Percentiles rank a stretch among this genome's conserved stretches.
Conservation (phyloP, 2,329 filamentous ascomycete genomes). For the Ophiostoma novo-ulmi region DNA sequence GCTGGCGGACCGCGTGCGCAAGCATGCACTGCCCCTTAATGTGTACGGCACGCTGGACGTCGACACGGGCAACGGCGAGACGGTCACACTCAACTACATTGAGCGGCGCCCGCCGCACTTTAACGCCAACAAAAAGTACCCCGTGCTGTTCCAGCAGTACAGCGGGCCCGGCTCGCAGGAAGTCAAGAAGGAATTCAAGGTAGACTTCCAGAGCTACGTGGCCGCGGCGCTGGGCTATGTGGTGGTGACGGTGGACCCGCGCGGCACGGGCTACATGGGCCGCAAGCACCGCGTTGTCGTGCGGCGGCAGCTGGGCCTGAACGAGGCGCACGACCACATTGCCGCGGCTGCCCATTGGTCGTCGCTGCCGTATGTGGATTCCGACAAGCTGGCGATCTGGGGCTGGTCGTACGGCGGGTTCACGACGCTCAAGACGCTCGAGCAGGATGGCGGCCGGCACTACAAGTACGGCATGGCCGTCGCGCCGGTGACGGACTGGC, state of each 20-base stretch:
- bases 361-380: conserved; percentile 75
- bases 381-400: conserved; percentile 83
- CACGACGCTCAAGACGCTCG: conserved; percentile 88
- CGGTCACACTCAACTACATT: conserved; percentile 61
- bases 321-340: conserved; percentile 87
- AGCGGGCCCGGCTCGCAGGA: conserved; percentile 89
- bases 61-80: conserved; percentile 16
- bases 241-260: conserved; percentile 88
- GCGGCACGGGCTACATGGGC: conserved; percentile 86
- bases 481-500: conserved; percentile 97
- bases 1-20: conserved; percentile 63
- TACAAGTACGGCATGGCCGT: conserved; percentile 98
- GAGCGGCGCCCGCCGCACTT: conserved; percentile 91
- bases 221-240: conserved; percentile 84
- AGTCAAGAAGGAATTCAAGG: conserved; percentile 71
- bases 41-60: conserved; percentile 82
- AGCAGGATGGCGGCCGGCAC: conserved; percentile 80
- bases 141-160: conserved; percentile 92
- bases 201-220: conserved; percentile 88
- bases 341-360: conserved; percentile 81
- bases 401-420: conserved; percentile 98
- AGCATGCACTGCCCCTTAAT: conserved; percentile 75
- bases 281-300: conserved; percentile 76
- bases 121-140: conserved; percentile 75
- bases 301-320: conserved; percentile 76